These are phyloP conservation scores for Themeda triandra DNA, from an alignment of 176 grass and related monocot genomes.

Conservation along the genomic window DNA sequence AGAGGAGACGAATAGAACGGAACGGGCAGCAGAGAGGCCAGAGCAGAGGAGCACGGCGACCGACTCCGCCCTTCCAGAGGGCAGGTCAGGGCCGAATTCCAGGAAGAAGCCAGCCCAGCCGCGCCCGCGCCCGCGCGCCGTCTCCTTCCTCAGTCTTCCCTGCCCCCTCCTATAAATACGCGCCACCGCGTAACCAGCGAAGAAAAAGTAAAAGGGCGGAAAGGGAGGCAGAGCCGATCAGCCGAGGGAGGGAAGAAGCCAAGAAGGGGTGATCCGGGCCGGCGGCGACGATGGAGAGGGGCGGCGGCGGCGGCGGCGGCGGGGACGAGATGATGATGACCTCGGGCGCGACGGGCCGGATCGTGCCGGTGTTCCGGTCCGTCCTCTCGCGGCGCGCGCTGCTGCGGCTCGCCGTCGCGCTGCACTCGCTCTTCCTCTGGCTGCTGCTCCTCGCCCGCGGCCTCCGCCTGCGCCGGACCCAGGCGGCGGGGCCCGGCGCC, in stretches of 20 bases:
- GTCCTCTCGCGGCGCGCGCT: constrained; percentile 61
- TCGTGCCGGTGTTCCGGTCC: constrained; percentile 80
- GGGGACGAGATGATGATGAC: constrained; percentile 68
- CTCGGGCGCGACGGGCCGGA: constrained; percentile 84
- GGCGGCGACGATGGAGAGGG: constrained; percentile 11
- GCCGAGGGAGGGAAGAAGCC: too few species aligned
- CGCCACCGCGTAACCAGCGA: constrained; percentile 18
- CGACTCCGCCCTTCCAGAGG: not conserved
- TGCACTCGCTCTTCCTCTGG: constrained; percentile 75
- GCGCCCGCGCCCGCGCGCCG: not conserved
- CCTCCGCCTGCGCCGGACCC: constrained; percentile 10
- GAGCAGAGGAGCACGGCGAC: too few species aligned
- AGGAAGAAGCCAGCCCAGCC: not conserved
- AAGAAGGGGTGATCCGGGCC: not conserved
- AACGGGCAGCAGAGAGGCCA: not conserved
- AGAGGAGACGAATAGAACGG: not conserved
- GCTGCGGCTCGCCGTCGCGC: constrained; percentile 64
- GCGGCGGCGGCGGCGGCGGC: not conserved
- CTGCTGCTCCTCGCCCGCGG: constrained; percentile 52
- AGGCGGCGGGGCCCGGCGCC: not conserved
- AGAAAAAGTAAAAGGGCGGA: not conserved
- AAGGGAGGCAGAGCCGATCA: not conserved
- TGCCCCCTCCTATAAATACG: constrained; percentile 28
- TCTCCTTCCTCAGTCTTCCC: not conserved
- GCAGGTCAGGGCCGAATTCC: not conserved